Evolutionary conservation across 139 green algal species (phyloP), one percentile per base, ranked within the genome.

Genomic region (Chlorella vulgaris): DNA sequence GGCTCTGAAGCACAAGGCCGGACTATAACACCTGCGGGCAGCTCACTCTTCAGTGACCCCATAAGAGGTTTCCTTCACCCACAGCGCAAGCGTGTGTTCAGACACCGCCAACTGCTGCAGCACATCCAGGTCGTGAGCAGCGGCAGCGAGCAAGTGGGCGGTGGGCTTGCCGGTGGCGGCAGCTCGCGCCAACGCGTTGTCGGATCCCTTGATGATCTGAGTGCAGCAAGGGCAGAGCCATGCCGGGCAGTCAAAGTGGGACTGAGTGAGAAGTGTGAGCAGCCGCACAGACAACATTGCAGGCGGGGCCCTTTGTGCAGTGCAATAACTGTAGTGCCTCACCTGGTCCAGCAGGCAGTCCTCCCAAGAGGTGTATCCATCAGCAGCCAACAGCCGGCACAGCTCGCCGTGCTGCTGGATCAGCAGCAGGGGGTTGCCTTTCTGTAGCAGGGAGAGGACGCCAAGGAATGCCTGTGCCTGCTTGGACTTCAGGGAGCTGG

Each of bases 61-160:
- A 18, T 61, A 73, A 24, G 69, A 62, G 0, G 47, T 78, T 18
- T 80, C 63, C 26, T 66, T 69, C 0, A 86, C 71, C 82, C 82
- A 86, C 43, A 2, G 22, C 0, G 82, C 70, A 26, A 86, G 73
- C 8, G 60, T 76, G 21, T 4, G 35, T 35, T 86, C 82, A 0
- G 35, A 13, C 35, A 86, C 74, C 21, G 74, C 61, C n/a, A 86
- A 60, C 61, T 81, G 62, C 68, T 86, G 70, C 60, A 86, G 74
- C 18, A 69, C 28, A 28, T 81, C 69, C 35, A 86, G 42, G 43
- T 86, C 82, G 26, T 61, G 42, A 7, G 35, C 62, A 1, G 80
- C 82, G 0, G 82, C 61, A 4, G 62, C 33, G 4, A 53, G 50
- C 36, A 82, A 61, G 43, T 77, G 73, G 29, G 10, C 3, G 3